Percentiles rank a stretch among this genome's conserved stretches.
These are phyloP conservation scores for Rhododendron molle DNA, from an alignment of 148 eudicot species.

Conservation along the genomic window DNA sequence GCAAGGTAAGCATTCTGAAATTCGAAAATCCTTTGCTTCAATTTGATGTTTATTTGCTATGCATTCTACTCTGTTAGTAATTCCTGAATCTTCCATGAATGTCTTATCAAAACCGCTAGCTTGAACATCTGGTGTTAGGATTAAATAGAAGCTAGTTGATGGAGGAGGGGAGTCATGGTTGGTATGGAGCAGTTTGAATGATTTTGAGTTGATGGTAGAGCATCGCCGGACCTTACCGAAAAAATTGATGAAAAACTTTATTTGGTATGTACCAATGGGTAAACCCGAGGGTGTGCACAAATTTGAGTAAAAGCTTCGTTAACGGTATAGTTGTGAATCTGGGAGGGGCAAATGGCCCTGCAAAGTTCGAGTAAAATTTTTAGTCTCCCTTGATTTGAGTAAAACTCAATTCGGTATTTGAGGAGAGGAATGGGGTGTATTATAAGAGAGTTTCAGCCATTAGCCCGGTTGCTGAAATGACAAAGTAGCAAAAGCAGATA, in stretches of 20 bases:
- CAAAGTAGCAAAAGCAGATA: not conserved
- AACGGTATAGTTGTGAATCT: too few relatives aligned
- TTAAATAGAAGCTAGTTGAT: not conserved
- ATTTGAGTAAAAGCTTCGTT: too few relatives aligned
- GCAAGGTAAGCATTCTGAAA: slow-evolving; percentile 30
- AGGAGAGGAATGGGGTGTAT: too few relatives aligned
- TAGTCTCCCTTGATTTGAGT: too few relatives aligned
- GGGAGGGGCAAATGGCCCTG: too few relatives aligned
- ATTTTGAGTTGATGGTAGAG: too few relatives aligned
- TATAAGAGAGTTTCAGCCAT: not conserved
- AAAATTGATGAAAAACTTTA: too few relatives aligned
- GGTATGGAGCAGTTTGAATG: not conserved
- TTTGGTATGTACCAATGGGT: too few relatives aligned
- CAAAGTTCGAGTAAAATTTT: too few relatives aligned
- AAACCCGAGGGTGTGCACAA: too few relatives aligned
- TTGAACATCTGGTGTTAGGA: not conserved
- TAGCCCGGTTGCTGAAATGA: not conserved
- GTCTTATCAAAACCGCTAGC: not conserved
- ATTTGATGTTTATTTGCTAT: not conserved
- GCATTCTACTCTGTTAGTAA: not conserved
- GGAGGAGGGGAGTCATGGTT: not conserved
- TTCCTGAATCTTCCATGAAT: not conserved
- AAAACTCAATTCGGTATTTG: too few relatives aligned
- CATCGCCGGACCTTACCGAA: too few relatives aligned
- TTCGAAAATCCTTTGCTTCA: not conserved